Conservation (phyloP, 2,329 filamentous ascomycete species). For the Neonectria hederae region DNA sequence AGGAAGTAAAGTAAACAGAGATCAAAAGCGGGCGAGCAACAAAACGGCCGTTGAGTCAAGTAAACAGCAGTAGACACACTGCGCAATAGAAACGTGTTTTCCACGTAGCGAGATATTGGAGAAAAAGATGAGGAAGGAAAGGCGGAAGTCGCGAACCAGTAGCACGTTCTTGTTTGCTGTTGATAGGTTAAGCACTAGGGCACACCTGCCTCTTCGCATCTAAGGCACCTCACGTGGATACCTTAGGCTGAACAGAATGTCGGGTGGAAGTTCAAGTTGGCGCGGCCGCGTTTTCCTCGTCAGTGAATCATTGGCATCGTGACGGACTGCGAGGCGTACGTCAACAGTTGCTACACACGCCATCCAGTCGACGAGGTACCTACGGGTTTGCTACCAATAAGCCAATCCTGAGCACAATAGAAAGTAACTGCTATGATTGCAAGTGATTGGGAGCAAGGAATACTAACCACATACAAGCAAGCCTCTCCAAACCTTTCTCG, state of each 20-base stretch:
- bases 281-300: background rate
- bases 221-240: background rate
- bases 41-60: background rate
- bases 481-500: background rate
- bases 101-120: background rate
- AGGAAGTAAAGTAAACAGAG: background rate
- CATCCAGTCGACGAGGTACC: background rate
- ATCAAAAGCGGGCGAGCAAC: background rate
- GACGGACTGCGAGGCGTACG: conserved; percentile 1
- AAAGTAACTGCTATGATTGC: background rate
- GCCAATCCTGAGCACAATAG: background rate
- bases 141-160: background rate
- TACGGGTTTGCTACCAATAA: background rate
- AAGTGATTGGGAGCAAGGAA: background rate
- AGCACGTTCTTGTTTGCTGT: background rate
- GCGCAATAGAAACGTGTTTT: background rate
- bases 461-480: background rate
- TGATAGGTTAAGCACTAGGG: background rate
- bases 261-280: background rate
- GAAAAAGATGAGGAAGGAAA: background rate
- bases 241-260: background rate
- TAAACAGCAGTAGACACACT: background rate
- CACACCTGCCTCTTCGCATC: background rate
- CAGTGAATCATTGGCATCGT: conserved; percentile 13
- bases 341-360: conserved; percentile 16